Percentiles rank a stretch among this genome's conserved stretches.
Conservation (phyloP, 495 filamentous ascomycete genomes). For the Tuber magnatum region DNA sequence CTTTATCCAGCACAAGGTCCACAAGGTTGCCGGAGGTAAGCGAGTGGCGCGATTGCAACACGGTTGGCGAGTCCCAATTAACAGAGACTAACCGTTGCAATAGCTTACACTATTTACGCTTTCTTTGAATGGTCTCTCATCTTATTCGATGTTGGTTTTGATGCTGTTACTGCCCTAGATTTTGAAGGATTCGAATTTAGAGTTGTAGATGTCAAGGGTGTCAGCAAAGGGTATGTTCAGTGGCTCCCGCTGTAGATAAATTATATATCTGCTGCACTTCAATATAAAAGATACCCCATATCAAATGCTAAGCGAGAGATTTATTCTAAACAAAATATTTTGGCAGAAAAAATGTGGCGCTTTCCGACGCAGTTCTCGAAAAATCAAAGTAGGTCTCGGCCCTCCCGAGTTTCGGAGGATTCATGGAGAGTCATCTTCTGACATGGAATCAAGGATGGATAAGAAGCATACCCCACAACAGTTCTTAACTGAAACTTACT, state of each 20-base stretch:
- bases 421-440: slow-evolving; percentile 16
- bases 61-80: background rate
- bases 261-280: slow-evolving; percentile 18
- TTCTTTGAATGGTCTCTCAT: slow-evolving; percentile 98
- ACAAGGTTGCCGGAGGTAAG: slow-evolving; percentile 88
- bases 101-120: slow-evolving; percentile 96
- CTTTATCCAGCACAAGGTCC: slow-evolving; percentile 98
- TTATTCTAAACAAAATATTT: slow-evolving; percentile 25
- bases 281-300: slow-evolving; percentile 17
- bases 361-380: slow-evolving; percentile 71
- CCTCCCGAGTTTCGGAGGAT: background rate
- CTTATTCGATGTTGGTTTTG: slow-evolving; percentile 90
- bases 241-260: slow-evolving; percentile 77
- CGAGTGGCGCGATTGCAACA: slow-evolving; percentile 25
- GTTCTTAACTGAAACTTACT: slow-evolving; percentile 65
- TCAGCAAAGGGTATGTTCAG: slow-evolving; percentile 98
- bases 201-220: slow-evolving; percentile 78
- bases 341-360: slow-evolving; percentile 39
- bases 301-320: slow-evolving; percentile 9
- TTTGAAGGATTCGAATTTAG: slow-evolving; percentile 85
- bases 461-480: slow-evolving; percentile 48
- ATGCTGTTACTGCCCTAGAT: slow-evolving; percentile 92
- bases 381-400: slow-evolving; percentile 50
- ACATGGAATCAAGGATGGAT: slow-evolving; percentile 56
- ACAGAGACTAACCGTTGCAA: slow-evolving; percentile 30